Evolutionary conservation across 2,329 filamentous ascomycete species (phyloP).

Genomic region (Neopestalotiopsis sp.): DNA sequence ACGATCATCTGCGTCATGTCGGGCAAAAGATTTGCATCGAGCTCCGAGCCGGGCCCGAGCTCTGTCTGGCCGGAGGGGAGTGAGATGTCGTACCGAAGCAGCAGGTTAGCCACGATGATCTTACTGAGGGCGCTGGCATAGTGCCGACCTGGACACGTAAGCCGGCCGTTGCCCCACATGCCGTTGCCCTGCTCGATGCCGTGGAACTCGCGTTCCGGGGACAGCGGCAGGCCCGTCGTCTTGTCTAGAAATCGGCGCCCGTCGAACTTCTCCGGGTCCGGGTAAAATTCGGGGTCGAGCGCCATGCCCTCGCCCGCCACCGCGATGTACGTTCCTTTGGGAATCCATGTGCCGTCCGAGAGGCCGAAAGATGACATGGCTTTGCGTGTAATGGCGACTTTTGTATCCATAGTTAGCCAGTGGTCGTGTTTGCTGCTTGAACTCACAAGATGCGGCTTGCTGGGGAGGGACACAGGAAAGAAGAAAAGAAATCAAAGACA

Average conservation of each 20-base stretch:
- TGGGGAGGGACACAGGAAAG: too few relatives aligned
- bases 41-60: background rate
- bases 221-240: background rate
- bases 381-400: constrained; percentile 1
- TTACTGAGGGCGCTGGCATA: constrained; percentile 21
- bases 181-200: constrained; percentile 21
- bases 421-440: too few relatives aligned
- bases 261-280: constrained; percentile 13
- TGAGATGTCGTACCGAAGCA: constrained; percentile 10
- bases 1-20: too few relatives aligned
- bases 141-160: constrained; percentile 21
- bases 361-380: constrained; percentile 3
- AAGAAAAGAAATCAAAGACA: too few relatives aligned
- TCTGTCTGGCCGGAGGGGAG: constrained; percentile 7
- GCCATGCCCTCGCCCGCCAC: constrained; percentile 3
- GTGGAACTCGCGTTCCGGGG: constrained; percentile 3
- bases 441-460: too few relatives aligned
- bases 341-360: constrained; percentile 7
- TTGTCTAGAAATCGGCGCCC: constrained; percentile 14
- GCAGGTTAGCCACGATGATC: constrained; percentile 21
- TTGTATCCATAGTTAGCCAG: too few relatives aligned
- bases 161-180: constrained; percentile 20
- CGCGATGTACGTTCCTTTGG: constrained; percentile 1
- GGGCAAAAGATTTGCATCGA: too few relatives aligned
- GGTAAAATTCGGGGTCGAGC: constrained; percentile 14